These are phyloP conservation scores for Alternaria gaisen DNA, from an alignment of 2,329 filamentous ascomycete genomes.

Conservation along the genomic window DNA sequence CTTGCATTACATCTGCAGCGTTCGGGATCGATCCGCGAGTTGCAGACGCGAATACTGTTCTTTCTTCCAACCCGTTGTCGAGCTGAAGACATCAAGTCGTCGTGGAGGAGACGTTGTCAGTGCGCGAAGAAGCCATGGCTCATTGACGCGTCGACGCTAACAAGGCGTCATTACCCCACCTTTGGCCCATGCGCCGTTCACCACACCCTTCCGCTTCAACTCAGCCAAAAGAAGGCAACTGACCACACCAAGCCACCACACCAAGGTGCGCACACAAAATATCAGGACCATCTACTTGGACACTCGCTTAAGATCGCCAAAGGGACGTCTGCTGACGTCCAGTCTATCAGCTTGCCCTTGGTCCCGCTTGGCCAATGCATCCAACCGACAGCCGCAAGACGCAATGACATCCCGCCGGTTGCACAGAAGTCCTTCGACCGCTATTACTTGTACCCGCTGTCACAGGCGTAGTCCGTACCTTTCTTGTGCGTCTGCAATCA, in stretches of 20 bases:
- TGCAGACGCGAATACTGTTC: neutral
- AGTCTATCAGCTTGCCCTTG: slow-evolving; percentile 4
- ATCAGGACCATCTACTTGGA: neutral
- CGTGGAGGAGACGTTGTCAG: neutral
- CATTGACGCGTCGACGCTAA: neutral
- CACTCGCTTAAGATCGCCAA: neutral
- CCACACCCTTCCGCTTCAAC: neutral
- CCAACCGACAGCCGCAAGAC: slow-evolving; percentile 2
- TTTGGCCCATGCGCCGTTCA: slow-evolving; percentile 10
- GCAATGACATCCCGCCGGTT: neutral
- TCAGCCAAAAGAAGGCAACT: slow-evolving; percentile 19
- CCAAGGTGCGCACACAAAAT: neutral
- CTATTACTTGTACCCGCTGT: slow-evolving; percentile 1
- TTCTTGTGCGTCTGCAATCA: neutral
- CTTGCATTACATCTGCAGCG: slow-evolving; percentile 8
- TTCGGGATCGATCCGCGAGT: neutral
- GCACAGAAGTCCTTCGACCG: neutral
- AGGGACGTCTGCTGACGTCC: neutral
- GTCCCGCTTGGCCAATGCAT: slow-evolving; percentile 1
- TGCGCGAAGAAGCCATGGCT: neutral
- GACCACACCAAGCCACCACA: slow-evolving; percentile 9
- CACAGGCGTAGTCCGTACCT: neutral
- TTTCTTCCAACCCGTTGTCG: neutral
- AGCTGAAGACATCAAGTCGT: neutral
- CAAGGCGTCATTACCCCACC: slow-evolving; percentile 7